Evolutionary conservation across 202 grass and related monocot genomes (phyloP).

Genomic region (Panicum hallii): DNA sequence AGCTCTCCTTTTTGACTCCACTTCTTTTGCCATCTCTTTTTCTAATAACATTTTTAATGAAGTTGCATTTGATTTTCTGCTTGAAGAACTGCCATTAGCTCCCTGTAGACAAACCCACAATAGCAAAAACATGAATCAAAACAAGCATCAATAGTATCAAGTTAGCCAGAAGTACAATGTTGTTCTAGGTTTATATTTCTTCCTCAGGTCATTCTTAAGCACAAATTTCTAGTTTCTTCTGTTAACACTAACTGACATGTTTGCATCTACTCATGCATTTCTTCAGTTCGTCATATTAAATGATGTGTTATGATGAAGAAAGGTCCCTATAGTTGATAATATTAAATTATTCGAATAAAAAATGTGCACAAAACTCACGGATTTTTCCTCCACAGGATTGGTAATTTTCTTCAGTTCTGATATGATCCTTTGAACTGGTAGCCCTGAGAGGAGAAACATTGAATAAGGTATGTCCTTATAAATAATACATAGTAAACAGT

Average conservation of each 20-base stretch:
- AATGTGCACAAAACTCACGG: slow-evolving; percentile 55
- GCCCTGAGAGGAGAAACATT: slow-evolving; percentile 39
- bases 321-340: slow-evolving; percentile 14
- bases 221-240: slow-evolving; percentile 8
- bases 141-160: slow-evolving; percentile 16
- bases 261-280: slow-evolving; percentile 23
- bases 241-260: slow-evolving; percentile 28
- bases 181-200: neutral
- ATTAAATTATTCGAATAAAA: slow-evolving; percentile 26
- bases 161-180: slow-evolving; percentile 27
- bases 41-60: slow-evolving; percentile 81
- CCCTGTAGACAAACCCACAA: slow-evolving; percentile 43
- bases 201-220: neutral
- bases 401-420: slow-evolving; percentile 45
- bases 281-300: neutral
- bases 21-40: slow-evolving; percentile 74
- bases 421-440: slow-evolving; percentile 48
- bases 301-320: neutral
- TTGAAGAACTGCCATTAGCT: slow-evolving; percentile 38
- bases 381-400: slow-evolving; percentile 46
- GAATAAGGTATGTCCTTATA: slow-evolving; percentile 38
- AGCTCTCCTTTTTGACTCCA: slow-evolving; percentile 60
- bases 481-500: slow-evolving; percentile 20
- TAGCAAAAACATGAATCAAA: slow-evolving; percentile 17
- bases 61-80: slow-evolving; percentile 55